A percentile compares a stretch with the other conserved stretches of the same genome.
Conservation (phyloP, 208 protist genomes). For the Strigomonas culicis region DNA sequence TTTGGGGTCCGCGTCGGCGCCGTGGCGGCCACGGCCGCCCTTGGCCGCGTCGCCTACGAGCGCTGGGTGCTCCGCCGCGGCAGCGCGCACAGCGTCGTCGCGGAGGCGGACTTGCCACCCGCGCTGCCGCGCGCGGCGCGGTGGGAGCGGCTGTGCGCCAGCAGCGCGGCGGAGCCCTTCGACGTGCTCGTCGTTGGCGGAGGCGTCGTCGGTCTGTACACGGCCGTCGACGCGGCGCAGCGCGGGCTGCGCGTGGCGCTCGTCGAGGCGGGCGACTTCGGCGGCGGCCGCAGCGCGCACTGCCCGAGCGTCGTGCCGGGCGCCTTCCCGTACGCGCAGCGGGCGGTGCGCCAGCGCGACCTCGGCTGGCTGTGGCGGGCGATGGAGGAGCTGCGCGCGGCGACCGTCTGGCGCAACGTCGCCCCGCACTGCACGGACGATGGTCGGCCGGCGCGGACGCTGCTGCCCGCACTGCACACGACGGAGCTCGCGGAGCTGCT, state of each 20-base stretch:
- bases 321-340: conserved; percentile 66
- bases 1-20: conserved; percentile 30
- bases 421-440: conserved; percentile 22
- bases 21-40: conserved; percentile 9
- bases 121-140: conserved; percentile 16
- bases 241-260: conserved; percentile 70
- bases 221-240: conserved; percentile 77
- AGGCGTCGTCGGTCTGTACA: conserved; percentile 67
- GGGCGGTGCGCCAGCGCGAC: conserved; percentile 74
- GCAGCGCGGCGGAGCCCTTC: conserved; percentile 27
- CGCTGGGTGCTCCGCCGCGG: conserved; percentile 49
- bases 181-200: conserved; percentile 79
- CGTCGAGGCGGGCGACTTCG: conserved; percentile 70
- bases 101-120: not conserved
- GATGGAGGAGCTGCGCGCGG: conserved; percentile 30
- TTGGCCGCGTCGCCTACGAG: conserved; percentile 19
- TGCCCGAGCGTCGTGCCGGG: conserved; percentile 38
- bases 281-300: conserved; percentile 25
- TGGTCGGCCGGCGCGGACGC: conserved; percentile 18
- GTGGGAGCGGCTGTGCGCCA: conserved; percentile 19
- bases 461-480: conserved; percentile 49
- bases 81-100: not conserved
- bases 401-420: conserved; percentile 60
- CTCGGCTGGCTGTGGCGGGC: conserved; percentile 42
- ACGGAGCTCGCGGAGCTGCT: conserved; percentile 60